Base-by-base conservation (phyloP, 163 green algal species). In the Volvox carteri region DNA sequence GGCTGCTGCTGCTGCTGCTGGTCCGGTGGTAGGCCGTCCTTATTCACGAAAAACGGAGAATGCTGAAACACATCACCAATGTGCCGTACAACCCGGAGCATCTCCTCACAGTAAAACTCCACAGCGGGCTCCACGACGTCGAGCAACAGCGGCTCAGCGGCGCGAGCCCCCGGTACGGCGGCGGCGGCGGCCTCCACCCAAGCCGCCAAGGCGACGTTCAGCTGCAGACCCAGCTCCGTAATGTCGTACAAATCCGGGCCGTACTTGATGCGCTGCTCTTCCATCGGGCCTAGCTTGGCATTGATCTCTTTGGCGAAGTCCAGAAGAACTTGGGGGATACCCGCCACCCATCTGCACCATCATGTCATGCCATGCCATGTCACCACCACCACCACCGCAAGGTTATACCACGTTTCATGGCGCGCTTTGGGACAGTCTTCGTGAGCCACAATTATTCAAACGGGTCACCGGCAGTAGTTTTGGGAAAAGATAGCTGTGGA, bases 221-320 rank as follows among this genome's bases (percentile, higher is more conserved):
- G 50, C 12, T 48, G 70, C 4, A 90, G 70, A 50, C 90, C 90
- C 68, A 92, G 42, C 8, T 70, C 73, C 16, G 79, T 88, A 56
- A 86, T 60, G 79, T 50, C 79, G 75, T 92, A 92, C 46, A 92
- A 50, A 73, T 92, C 88, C 28, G 88, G 88, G 46, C 88, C 88
- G 48, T 91, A 90, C 54, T 72, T 93, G 60, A 92, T 74, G n/a
- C 91, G 88, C 91, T 94, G 91, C 78, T 94, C 91, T 68, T 94
- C 91, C 91, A 94, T 94, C 14, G 91, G 91, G 19, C 91, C 91
- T 46, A 93, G 83, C 80, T 94, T 94, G 35, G 91, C 91, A 48
- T 94, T 94, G 80, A 94, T 93, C 62, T 94, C 86, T 65, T 94
- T 93, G 54, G 91, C 91, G 72, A 94, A 94, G 84, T 94, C 91